Evolutionary conservation across 331 rosid genomes (phyloP).

Genomic region (Erythrophleum ivorense): DNA sequence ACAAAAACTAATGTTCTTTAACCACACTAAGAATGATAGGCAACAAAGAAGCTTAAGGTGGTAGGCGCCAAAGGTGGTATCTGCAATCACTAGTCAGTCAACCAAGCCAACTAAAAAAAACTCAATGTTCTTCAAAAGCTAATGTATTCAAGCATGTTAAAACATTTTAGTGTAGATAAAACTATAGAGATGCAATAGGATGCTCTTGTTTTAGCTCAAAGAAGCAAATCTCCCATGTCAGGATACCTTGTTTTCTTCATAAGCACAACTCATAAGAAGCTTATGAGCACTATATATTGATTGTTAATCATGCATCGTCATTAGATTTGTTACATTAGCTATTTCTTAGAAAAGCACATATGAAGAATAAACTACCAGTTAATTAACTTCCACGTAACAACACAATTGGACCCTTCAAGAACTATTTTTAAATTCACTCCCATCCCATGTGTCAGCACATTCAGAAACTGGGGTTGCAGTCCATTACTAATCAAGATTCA

Average conservation of each 20-base stretch:
- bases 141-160: slow-evolving; percentile 3
- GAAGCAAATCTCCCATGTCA: neutral
- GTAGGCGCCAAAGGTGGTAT: neutral
- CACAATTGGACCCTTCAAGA: slow-evolving; percentile 25
- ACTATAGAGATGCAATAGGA: neutral
- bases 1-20: neutral
- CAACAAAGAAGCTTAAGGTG: neutral
- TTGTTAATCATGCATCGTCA: neutral
- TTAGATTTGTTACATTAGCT: neutral
- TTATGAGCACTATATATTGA: neutral
- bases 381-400: slow-evolving; percentile 3
- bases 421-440: slow-evolving; percentile 21
- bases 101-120: slow-evolving; percentile 8
- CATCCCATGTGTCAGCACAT: slow-evolving; percentile 22
- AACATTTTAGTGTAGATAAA: neutral
- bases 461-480: slow-evolving; percentile 19
- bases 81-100: slow-evolving; percentile 1
- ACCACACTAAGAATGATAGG: no score
- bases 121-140: neutral
- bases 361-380: slow-evolving; percentile 21
- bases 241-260: neutral
- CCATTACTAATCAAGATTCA: slow-evolving; percentile 23
- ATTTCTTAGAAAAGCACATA: neutral
- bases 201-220: neutral
- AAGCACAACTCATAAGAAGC: neutral